Evolutionary conservation across 805 yeast species (phyloP), one percentile per base, ranked within the genome.

Genomic region (Myxozyma geophila): DNA sequence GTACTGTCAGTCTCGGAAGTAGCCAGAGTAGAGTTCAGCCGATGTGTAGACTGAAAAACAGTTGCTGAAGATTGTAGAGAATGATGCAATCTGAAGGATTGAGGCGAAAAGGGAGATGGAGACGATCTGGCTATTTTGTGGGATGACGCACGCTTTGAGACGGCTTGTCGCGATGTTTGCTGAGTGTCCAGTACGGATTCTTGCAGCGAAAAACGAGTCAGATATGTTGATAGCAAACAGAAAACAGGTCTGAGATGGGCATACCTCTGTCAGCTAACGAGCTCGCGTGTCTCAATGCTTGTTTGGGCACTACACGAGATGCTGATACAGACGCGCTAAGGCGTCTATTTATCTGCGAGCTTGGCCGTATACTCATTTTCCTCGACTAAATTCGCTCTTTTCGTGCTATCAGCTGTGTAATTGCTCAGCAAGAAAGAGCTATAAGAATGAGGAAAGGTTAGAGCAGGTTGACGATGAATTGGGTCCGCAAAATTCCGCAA

Each of bases 351-450:
- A 53, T 41, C 23, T 37, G 40, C 13, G 40, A 37, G 2, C 28
- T 53, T 23, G 17, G 46, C 33, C 57, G 48, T 53, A 53, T 21
- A 41, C 48, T 53, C 57, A 53, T 53, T 41, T 15, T 53, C 6
- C 23, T 41, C 19, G 6, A 15, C 23, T 23, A 41, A 9, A 19
- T 23, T 28, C 39, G 10, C 2, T 23, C 2, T 19, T 46, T 10
- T 23, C 36, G 28, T 28, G 28, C 28, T 28, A 28, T 28, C 28
- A 28, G 28, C 28, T 28, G 28, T 28, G 28, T 28, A 28, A 28
- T 28, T 28, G 28, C 28, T 28, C 28, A 28, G 28, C 28, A 28
- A 28, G 28, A 28, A 28, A 28, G 28, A 28, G 28, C 28, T 28
- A 28, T 28, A 5, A 28, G 28, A 28, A 28, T 5, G 28, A 28